Percentiles rank a stretch among this genome's conserved stretches.
phyloP scores from a whole-genome alignment of 352 stramenopile genomes.

The Globisporangium heterothallicum region DNA sequence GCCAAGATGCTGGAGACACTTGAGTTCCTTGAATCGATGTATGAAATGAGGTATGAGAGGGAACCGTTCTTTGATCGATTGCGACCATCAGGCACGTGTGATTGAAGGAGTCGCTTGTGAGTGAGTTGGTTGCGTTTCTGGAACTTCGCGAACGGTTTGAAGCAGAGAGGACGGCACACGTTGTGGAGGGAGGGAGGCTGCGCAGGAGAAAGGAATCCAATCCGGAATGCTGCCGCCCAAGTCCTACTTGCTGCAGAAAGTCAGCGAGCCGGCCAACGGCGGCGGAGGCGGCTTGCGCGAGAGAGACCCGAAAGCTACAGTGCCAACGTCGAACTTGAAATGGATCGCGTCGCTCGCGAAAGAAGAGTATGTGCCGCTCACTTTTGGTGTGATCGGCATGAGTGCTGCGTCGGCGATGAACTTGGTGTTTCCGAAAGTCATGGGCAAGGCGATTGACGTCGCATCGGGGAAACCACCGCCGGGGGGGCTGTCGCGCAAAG shows the following conservation, averaged over 20 bases:
- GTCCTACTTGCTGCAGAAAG: conserved; percentile 71
- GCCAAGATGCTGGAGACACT: neutral
- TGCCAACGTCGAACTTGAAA: conserved; percentile 36
- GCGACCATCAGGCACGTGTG: neutral
- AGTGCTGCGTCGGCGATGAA: conserved; percentile 84
- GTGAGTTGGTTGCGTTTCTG: conserved; percentile 6
- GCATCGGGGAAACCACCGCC: conserved; percentile 70
- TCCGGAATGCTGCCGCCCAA: conserved; percentile 45
- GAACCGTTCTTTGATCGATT: too few species aligned
- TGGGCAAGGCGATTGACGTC: conserved; percentile 86
- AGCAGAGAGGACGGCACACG: too few species aligned
- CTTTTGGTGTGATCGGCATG: conserved; percentile 72
- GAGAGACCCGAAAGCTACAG: conserved; percentile 1
- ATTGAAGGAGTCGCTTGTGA: neutral
- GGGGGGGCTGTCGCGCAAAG: conserved; percentile 67
- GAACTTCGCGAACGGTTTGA: neutral
- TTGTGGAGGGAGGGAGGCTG: too few species aligned
- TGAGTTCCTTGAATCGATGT: too few species aligned
- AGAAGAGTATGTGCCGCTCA: conserved; percentile 63
- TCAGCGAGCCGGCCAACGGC: conserved; percentile 28
- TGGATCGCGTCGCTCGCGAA: conserved; percentile 68
- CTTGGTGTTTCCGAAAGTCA: conserved; percentile 84
- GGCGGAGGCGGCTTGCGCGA: conserved; percentile 8
- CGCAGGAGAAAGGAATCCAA: neutral
- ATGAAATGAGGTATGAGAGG: too few species aligned